phyloP scores from a whole-genome alignment of 192 early-diverging fungal genomes.

The Gonapodya prolifera region DNA sequence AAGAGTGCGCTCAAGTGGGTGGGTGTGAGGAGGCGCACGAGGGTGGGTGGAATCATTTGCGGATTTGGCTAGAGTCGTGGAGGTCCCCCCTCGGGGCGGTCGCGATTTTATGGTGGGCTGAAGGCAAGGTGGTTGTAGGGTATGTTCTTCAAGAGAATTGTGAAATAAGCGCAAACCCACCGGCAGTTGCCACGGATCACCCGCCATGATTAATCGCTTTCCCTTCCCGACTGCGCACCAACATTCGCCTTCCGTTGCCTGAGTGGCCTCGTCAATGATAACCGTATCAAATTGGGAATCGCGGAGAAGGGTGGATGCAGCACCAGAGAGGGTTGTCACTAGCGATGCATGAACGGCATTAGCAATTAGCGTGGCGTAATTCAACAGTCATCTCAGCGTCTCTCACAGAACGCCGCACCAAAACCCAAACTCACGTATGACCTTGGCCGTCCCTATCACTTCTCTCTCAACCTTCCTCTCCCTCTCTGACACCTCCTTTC shows the following conservation, averaged over 20 bases:
- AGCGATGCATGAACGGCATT: no score
- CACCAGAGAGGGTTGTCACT: constrained; percentile 65
- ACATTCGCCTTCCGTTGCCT: constrained; percentile 67
- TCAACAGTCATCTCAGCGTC: no score
- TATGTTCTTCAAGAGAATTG: constrained; percentile 3
- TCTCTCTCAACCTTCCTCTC: neutral
- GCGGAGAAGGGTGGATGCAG: constrained; percentile 32
- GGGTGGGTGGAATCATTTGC: neutral
- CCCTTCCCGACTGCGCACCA: constrained; percentile 71
- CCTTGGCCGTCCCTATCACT: neutral
- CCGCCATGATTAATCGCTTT: constrained; percentile 65
- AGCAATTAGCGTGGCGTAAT: no score
- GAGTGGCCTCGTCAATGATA: constrained; percentile 81
- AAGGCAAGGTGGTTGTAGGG: neutral
- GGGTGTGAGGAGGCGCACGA: constrained; percentile 6
- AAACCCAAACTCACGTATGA: neutral
- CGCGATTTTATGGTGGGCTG: constrained; percentile 63
- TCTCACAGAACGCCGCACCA: no score
- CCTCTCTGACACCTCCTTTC: constrained; percentile 27
- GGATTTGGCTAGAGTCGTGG: neutral
- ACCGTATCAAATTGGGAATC: constrained; percentile 65
- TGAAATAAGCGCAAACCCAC: constrained; percentile 10
- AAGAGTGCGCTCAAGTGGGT: constrained; percentile 42
- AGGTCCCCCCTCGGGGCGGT: neutral
- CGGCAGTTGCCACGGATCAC: constrained; percentile 79